A percentile compares a stretch with the other conserved stretches of the same genome.
These are phyloP conservation scores for Oenanthe sinensis DNA, from an alignment of 129 eudicot genomes.

Conservation along the genomic window DNA sequence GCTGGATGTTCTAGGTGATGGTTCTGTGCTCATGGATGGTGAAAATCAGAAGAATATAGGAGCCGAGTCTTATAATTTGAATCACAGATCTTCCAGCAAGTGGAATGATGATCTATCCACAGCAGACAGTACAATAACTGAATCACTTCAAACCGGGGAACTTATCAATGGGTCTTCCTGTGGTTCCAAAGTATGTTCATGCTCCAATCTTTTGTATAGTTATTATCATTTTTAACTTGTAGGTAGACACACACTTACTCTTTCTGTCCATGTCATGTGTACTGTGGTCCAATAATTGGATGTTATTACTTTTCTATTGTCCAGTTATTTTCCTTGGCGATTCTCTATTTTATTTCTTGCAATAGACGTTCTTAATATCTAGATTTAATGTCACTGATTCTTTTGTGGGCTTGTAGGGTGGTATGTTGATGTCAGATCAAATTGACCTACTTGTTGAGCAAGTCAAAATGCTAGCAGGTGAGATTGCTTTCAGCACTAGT, in stretches of 20 bases:
- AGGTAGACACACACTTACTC: not conserved
- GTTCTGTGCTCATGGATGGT: slow-evolving; percentile 28
- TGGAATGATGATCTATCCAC: slow-evolving; percentile 49
- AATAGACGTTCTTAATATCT: not conserved
- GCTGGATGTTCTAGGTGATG: slow-evolving; percentile 37
- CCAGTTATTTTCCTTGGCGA: not conserved
- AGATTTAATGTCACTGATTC: not conserved
- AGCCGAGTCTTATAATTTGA: slow-evolving; percentile 23
- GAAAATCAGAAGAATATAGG: not conserved
- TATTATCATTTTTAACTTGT: not conserved
- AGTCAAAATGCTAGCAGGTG: slow-evolving; percentile 99
- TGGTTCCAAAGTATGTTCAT: slow-evolving; percentile 45
- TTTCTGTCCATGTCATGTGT: not conserved
- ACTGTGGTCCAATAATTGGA: not conserved
- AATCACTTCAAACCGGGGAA: slow-evolving; percentile 78
- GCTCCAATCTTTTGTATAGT: not conserved
- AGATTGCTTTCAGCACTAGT: slow-evolving; percentile 90
- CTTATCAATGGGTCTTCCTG: slow-evolving; percentile 57
- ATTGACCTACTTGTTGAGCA: slow-evolving; percentile 93
- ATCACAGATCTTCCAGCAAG: slow-evolving; percentile 54
- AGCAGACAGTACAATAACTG: slow-evolving; percentile 63
- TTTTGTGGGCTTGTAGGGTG: slow-evolving; percentile 47
- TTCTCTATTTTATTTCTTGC: not conserved
- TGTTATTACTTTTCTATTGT: not conserved
- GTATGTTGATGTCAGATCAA: slow-evolving; percentile 64